These are phyloP conservation scores for Pythium brassicae DNA, from an alignment of 352 stramenopile species.

Conservation along the genomic window DNA sequence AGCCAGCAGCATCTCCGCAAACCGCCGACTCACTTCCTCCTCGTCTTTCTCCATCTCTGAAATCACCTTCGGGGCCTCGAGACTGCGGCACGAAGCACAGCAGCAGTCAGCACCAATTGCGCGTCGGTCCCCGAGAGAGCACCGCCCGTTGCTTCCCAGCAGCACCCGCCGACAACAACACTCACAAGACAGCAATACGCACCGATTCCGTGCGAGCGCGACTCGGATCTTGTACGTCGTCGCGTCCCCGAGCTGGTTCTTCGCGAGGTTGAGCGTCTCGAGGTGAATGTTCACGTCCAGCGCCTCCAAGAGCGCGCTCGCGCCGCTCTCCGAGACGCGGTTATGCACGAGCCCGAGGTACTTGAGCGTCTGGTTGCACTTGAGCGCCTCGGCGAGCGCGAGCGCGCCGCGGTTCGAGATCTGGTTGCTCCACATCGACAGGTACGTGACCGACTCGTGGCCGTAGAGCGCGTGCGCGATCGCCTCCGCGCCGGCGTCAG, in stretches of 20 bases:
- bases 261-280: conserved; percentile 53
- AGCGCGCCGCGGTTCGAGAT: conserved; percentile 50
- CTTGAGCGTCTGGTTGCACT: conserved; percentile 58
- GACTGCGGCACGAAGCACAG: neutral
- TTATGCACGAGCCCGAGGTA: conserved; percentile 65
- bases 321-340: conserved; percentile 39
- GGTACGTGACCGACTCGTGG: conserved; percentile 57
- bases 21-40: conserved; percentile 30
- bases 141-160: too few species aligned
- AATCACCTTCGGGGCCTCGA: conserved; percentile 20
- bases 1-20: conserved; percentile 16
- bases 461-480: conserved; percentile 67
- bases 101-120: neutral
- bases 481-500: conserved; percentile 47
- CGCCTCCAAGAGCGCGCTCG: conserved; percentile 44
- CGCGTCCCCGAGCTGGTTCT: conserved; percentile 41
- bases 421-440: conserved; percentile 56
- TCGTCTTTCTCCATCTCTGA: conserved; percentile 47
- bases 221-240: conserved; percentile 43
- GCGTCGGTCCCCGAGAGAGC: too few species aligned
- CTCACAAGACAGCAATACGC: too few species aligned
- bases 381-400: conserved; percentile 48
- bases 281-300: conserved; percentile 65
- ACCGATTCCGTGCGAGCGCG: conserved; percentile 52
- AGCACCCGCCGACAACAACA: neutral